Base-by-base conservation (phyloP, 768 basidiomycete species). In the Pleurotus giganteus region DNA sequence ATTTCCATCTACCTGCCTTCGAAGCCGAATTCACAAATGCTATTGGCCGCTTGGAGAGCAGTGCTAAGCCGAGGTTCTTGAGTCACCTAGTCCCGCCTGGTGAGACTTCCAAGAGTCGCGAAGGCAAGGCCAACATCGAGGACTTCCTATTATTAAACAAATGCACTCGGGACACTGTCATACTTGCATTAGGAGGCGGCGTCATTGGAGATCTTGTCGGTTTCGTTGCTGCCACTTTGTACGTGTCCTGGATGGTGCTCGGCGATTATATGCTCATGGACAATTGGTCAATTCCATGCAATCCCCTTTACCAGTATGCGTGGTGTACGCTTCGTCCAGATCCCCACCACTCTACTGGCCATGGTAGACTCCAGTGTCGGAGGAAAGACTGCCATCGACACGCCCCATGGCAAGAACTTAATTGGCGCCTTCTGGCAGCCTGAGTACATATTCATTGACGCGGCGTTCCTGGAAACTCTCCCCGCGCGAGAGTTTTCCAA, bases 341-440 rank as follows among this genome's bases (percentile, higher is more conserved):
- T 99, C 53, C 97, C 97, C 0, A 98, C 97, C 0, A 97, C 95
- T 0, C 78, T 99, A 1, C 81, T 99, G 56, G 94, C 95, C 4
- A 99, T 99, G 97, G 97, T 99, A 21, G 97, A 99, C 71, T 98
- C 95, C 0, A 88, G 92, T 57, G 87, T 99, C 41, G 97, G 97
- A 4, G 96, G 97, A 31, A 99, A 98, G 78, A 99, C 97, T 0
- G 96, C 97, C n/a, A 94, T 98, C 58, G 97, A 99, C 67, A 98
- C 96, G 0, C 94, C 93, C 2, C 91, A 94, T 59, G 97, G 97
- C 53, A 99, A 99, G 76, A 99, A 99, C 71, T 82, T 98, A 60
- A 93, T 99, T 61, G 97, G 97, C 56, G 90, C 96, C 4, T 99
- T 98, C 77, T 94, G 94, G 92, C 96, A 98, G 71, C 97, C 97